phyloP scores from a whole-genome alignment of 2,329 filamentous ascomycete genomes.

The Lachnellula hyalina region DNA sequence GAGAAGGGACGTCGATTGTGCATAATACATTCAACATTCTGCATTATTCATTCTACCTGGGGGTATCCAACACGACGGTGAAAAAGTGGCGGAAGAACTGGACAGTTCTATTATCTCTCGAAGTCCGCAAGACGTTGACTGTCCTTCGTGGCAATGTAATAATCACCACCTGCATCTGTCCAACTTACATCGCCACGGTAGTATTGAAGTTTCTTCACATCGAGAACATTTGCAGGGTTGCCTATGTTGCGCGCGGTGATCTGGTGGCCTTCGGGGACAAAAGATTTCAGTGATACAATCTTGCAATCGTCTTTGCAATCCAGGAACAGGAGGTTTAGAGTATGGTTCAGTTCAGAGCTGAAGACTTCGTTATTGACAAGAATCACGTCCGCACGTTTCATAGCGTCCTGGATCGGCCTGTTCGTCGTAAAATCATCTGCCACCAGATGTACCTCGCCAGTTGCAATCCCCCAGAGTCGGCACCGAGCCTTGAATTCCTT shows the following conservation, averaged over 20 bases:
- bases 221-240: slow-evolving; percentile 76
- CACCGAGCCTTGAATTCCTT: slow-evolving; percentile 81
- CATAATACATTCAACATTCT: not conserved
- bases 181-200: slow-evolving; percentile 75
- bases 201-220: slow-evolving; percentile 66
- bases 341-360: slow-evolving; percentile 78
- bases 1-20: slow-evolving; percentile 2
- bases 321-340: slow-evolving; percentile 81
- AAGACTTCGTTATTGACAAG: slow-evolving; percentile 98
- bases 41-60: not conserved
- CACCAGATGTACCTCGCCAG: slow-evolving; percentile 74
- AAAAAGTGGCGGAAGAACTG: not conserved
- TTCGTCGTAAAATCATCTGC: slow-evolving; percentile 80
- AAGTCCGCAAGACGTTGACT: slow-evolving; percentile 10
- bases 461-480: slow-evolving; percentile 78
- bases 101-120: not conserved
- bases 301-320: slow-evolving; percentile 87
- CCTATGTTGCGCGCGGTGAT: slow-evolving; percentile 67
- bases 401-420: slow-evolving; percentile 60
- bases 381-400: slow-evolving; percentile 87
- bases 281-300: slow-evolving; percentile 88
- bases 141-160: slow-evolving; percentile 76
- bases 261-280: slow-evolving; percentile 75
- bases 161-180: slow-evolving; percentile 78
- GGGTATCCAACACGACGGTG: not conserved